These are phyloP conservation scores for Magnaporthiopsis rhizophila DNA, from an alignment of 2,329 filamentous ascomycete genomes.

Conservation along the genomic window DNA sequence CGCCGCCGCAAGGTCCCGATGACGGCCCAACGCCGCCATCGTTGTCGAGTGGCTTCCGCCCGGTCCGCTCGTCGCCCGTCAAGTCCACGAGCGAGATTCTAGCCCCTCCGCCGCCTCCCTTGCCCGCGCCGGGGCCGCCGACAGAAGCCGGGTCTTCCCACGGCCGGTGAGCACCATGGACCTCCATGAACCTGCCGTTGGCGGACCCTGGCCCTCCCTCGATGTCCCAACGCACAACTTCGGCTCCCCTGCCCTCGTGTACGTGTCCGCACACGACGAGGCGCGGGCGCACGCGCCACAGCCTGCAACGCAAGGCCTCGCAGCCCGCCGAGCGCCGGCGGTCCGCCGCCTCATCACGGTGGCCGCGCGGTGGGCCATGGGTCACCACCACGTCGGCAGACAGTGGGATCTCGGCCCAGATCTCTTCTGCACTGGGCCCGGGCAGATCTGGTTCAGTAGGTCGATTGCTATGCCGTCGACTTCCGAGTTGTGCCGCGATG, in stretches of 20 bases:
- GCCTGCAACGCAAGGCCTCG: slow-evolving; percentile 43
- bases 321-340: slow-evolving; percentile 45
- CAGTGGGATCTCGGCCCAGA: slow-evolving; percentile 56
- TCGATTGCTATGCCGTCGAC: not conserved
- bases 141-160: slow-evolving; percentile 44
- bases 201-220: slow-evolving; percentile 20
- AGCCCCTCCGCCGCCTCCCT: slow-evolving; percentile 32
- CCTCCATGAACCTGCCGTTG: not conserved
- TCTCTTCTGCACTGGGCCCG: slow-evolving; percentile 6
- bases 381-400: slow-evolving; percentile 61
- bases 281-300: slow-evolving; percentile 54
- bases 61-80: slow-evolving; percentile 29
- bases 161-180: slow-evolving; percentile 18
- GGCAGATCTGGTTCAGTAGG: not conserved
- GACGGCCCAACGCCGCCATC: slow-evolving; percentile 25
- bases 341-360: slow-evolving; percentile 43
- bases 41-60: slow-evolving; percentile 35
- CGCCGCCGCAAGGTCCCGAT: not conserved
- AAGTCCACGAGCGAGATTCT: slow-evolving; percentile 59
- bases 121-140: slow-evolving; percentile 14
- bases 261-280: slow-evolving; percentile 66
- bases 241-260: slow-evolving; percentile 57
- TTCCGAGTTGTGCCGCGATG: too few species aligned
- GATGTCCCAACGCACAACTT: slow-evolving; percentile 54
- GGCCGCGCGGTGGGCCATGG: slow-evolving; percentile 56